A percentile compares a stretch with the other conserved stretches of the same genome.
These are phyloP conservation scores for Coniferiporia sulphurascens DNA, from an alignment of 1,284 basidiomycete genomes.

Conservation along the genomic window DNA sequence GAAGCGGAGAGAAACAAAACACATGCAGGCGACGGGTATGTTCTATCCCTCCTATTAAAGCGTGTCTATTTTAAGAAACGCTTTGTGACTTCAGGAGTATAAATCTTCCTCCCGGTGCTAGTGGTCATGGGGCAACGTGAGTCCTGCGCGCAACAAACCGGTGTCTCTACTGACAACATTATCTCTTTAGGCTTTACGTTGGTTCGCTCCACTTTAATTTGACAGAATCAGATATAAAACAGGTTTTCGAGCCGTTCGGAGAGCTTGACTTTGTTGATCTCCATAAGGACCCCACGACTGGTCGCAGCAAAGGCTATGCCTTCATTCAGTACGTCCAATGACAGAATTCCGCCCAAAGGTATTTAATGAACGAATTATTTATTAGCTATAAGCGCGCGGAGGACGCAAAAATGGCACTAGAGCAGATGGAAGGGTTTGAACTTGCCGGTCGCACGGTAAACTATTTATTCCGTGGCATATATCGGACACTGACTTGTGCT, in stretches of 20 bases:
- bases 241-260: slow-evolving; percentile 98
- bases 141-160: slow-evolving; percentile 11
- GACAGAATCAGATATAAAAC: slow-evolving; percentile 91
- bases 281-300: slow-evolving; percentile 88
- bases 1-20: slow-evolving; percentile 94
- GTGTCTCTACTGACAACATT: slow-evolving; percentile 12
- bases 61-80: too few species aligned
- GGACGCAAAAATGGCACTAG: slow-evolving; percentile 92
- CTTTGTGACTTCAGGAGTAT: slow-evolving; percentile 47
- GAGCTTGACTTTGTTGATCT: slow-evolving; percentile 97
- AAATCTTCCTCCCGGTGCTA: slow-evolving; percentile 73
- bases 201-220: slow-evolving; percentile 96
- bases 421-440: slow-evolving; percentile 98
- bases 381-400: slow-evolving; percentile 79
- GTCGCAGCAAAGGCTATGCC: slow-evolving; percentile 95
- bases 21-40: slow-evolving; percentile 78
- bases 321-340: slow-evolving; percentile 81
- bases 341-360: slow-evolving; percentile 1
- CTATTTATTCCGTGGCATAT: slow-evolving; percentile 16
- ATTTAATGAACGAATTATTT: slow-evolving; percentile 9
- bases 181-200: slow-evolving; percentile 76
- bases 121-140: slow-evolving; percentile 76
- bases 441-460: slow-evolving; percentile 88
- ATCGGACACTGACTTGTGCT: slow-evolving; percentile 12
- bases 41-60: slow-evolving; percentile 17